phyloP scores from a whole-genome alignment of 106 monocot species.

The Acorus calamus region DNA sequence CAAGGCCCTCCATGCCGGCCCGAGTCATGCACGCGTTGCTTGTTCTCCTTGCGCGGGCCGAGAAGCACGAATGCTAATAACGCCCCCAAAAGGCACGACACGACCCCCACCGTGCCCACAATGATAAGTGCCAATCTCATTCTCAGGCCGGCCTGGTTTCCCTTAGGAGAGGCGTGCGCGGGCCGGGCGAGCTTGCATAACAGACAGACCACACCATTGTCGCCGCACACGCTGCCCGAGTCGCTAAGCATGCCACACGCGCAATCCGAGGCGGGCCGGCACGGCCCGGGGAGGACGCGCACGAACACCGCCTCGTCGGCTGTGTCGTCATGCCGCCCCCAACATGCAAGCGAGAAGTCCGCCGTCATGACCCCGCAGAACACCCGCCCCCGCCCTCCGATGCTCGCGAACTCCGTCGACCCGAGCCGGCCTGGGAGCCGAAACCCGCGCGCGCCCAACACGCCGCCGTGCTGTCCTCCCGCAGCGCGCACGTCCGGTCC shows the following conservation, averaged over 20 bases:
- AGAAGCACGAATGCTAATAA: conserved; percentile 10
- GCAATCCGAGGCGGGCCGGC: conserved; percentile 17
- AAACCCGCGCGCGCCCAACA: conserved; percentile 35
- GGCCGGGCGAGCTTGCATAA: conserved; percentile 8
- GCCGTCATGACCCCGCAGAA: conserved; percentile 51
- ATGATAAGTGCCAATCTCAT: conserved; percentile 15
- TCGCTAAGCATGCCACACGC: conserved; percentile 28
- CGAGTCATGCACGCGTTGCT: conserved; percentile 26
- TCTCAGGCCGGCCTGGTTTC: not conserved
- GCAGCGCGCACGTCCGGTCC: conserved; percentile 46
- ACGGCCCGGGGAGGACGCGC: conserved; percentile 48
- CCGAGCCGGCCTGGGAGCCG: conserved; percentile 9
- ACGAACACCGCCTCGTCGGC: conserved; percentile 20
- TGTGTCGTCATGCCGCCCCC: conserved; percentile 38
- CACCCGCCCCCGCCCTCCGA: conserved; percentile 40
- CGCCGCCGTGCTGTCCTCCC: conserved; percentile 14
- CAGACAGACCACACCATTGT: conserved; percentile 21
- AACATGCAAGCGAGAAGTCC: conserved; percentile 54
- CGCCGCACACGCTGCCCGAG: conserved; percentile 26
- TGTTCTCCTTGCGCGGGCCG: not conserved
- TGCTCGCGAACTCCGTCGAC: conserved; percentile 23
- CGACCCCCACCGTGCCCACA: conserved; percentile 19
- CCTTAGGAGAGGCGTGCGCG: not conserved
- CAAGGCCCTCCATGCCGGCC: not conserved
- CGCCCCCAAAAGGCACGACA: not conserved